Percentiles rank a stretch among this genome's conserved stretches.
Evolutionary conservation across 2,329 filamentous ascomycete genomes (phyloP).

Genomic region (Aspergillus nomiae): DNA sequence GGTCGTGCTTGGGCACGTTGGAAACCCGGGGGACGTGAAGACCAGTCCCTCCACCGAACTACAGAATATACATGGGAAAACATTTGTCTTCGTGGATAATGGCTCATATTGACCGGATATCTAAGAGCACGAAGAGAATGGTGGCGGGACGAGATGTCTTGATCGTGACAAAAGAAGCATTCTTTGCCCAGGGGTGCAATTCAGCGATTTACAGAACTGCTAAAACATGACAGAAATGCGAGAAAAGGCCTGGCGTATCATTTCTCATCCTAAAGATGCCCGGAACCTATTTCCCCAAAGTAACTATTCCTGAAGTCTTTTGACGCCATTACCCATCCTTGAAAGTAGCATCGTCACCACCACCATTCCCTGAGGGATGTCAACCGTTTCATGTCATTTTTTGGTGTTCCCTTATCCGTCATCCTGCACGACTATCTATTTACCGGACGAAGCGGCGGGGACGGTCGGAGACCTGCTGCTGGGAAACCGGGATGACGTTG

Average conservation of each 20-base stretch:
- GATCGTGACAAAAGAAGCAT: constrained; percentile 4
- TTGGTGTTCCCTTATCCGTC: constrained; percentile 1
- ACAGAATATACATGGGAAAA: background rate
- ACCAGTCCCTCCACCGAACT: background rate
- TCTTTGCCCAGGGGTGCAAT: constrained; percentile 3
- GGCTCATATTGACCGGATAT: constrained; percentile 1
- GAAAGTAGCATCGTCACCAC: constrained; percentile 6
- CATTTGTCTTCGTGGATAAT: background rate
- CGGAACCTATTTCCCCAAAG: constrained; percentile 3
- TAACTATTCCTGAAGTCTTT: constrained; percentile 8
- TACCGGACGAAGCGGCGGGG: constrained; percentile 64
- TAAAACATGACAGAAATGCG: constrained; percentile 5
- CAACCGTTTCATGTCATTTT: constrained; percentile 3
- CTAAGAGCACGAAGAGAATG: background rate
- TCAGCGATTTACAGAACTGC: constrained; percentile 7
- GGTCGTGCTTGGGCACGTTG: background rate
- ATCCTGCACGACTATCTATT: constrained; percentile 1
- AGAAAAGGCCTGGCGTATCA: constrained; percentile 4
- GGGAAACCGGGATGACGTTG: constrained; percentile 88
- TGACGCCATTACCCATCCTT: constrained; percentile 7
- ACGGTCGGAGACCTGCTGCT: constrained; percentile 84
- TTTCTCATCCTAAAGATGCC: constrained; percentile 3
- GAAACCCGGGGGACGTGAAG: background rate
- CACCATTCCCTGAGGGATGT: background rate
- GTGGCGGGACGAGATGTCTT: background rate